Conservation (phyloP, 163 green algal genomes). For the Chlorella variabilis region DNA sequence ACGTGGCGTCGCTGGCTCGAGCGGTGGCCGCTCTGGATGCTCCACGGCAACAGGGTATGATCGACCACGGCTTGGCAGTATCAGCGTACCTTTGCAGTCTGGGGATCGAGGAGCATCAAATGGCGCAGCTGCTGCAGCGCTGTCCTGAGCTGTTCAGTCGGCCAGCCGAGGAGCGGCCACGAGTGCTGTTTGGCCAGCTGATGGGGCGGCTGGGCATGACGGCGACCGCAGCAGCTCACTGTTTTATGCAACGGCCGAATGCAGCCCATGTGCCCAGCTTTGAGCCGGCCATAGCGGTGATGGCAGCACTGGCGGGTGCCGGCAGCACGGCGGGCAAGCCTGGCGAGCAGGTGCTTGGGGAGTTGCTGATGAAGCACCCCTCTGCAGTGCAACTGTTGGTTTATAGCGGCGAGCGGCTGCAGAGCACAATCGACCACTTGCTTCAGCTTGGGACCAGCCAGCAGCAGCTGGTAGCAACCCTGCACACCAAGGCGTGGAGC, state of each 20-base stretch:
- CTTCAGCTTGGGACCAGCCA: background rate
- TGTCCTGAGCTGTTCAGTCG: constrained; percentile 18
- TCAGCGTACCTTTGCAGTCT: background rate
- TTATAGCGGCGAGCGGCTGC: background rate
- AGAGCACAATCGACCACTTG: background rate
- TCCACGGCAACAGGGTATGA: too few relatives aligned
- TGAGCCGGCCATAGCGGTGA: constrained; percentile 5
- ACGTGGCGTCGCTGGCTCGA: too few relatives aligned
- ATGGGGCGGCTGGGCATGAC: constrained; percentile 3
- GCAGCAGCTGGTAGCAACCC: background rate
- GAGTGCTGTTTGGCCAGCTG: background rate
- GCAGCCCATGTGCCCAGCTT: background rate
- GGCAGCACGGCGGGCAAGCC: background rate
- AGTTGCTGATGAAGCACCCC: background rate
- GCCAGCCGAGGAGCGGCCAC: background rate
- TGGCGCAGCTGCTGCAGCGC: background rate
- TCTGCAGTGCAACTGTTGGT: background rate
- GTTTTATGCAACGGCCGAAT: background rate
- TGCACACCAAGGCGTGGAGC: background rate
- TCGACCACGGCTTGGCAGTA: background rate
- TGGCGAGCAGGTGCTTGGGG: constrained; percentile 8
- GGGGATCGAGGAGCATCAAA: background rate
- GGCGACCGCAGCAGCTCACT: background rate
- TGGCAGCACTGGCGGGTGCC: constrained; percentile 1
- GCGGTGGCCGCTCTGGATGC: too few relatives aligned